Evolutionary conservation across 2,329 filamentous ascomycete species (phyloP).

Genomic region (Nemania abortiva): DNA sequence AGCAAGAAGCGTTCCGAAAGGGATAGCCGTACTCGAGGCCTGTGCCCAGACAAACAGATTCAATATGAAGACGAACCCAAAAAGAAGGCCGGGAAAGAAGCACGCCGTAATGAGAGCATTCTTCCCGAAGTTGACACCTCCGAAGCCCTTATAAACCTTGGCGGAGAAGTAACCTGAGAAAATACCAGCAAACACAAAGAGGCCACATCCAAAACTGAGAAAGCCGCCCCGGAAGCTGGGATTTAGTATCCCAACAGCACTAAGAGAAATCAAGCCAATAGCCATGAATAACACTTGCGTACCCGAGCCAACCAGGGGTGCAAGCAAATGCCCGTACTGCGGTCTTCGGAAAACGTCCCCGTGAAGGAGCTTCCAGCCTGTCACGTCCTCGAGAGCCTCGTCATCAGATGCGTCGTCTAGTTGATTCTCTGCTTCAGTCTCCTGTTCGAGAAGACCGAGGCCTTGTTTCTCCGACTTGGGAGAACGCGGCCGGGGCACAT

Average conservation of each 20-base stretch:
- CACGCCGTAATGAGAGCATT: constrained; percentile 83
- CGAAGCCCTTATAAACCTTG: constrained; percentile 85
- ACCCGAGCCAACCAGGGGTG: constrained; percentile 85
- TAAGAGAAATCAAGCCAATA: constrained; percentile 76
- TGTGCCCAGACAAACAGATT: constrained; percentile 94
- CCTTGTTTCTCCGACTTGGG: constrained; percentile 65
- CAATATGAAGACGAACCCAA: constrained; percentile 79
- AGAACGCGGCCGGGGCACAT: constrained; percentile 57
- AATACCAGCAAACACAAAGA: constrained; percentile 85
- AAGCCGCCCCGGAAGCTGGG: constrained; percentile 92
- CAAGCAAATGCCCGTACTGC: constrained; percentile 76
- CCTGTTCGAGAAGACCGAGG: constrained; percentile 70
- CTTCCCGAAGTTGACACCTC: constrained; percentile 77
- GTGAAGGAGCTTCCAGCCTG: constrained; percentile 89
- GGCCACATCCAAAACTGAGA: constrained; percentile 82
- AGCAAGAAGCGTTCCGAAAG: constrained; percentile 80
- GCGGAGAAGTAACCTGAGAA: constrained; percentile 92
- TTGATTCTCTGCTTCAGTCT: constrained; percentile 64
- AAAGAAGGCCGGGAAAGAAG: constrained; percentile 83
- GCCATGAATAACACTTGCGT: constrained; percentile 89
- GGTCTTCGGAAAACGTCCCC: constrained; percentile 89
- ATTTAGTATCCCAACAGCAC: constrained; percentile 82
- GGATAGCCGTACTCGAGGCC: constrained; percentile 87
- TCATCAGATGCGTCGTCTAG: constrained; percentile 74
- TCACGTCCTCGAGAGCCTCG: constrained; percentile 80